Percentiles rank a stretch among this genome's conserved stretches.
Conservation (phyloP, 495 filamentous ascomycete genomes). For the Letharia columbiana region DNA sequence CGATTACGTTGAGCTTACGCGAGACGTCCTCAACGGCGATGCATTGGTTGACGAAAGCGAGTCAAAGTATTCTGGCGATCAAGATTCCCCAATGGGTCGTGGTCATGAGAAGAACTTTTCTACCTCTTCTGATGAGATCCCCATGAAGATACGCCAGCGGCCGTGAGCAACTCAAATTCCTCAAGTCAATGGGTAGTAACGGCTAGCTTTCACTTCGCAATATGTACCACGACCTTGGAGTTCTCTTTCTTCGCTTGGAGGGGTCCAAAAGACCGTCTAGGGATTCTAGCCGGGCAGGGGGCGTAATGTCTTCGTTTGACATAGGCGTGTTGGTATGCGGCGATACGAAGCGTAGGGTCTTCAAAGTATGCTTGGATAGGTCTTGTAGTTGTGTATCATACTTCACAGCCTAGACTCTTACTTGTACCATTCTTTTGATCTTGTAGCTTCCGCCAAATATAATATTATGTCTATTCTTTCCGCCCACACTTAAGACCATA, state of each 20-base stretch:
- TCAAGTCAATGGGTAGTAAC: not conserved
- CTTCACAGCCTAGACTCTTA: not conserved
- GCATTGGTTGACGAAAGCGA: conserved; percentile 29
- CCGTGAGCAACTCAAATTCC: not conserved
- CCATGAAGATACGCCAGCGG: not conserved
- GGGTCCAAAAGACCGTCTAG: too few species aligned
- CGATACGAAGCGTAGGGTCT: not conserved
- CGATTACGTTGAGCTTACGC: conserved; percentile 88
- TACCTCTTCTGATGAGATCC: conserved; percentile 18
- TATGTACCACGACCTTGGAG: not conserved
- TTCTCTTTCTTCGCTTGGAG: not conserved
- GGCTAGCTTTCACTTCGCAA: not conserved
- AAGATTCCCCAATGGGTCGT: conserved; percentile 19
- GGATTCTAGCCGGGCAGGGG: not conserved
- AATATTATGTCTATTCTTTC: not conserved
- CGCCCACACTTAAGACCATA: not conserved
- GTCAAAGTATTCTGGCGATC: conserved; percentile 25
- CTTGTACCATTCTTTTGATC: not conserved
- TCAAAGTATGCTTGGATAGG: not conserved
- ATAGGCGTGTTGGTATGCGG: not conserved
- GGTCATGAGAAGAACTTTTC: conserved; percentile 24
- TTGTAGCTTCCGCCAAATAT: not conserved
- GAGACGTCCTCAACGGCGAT: conserved; percentile 66
- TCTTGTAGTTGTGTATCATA: not conserved
- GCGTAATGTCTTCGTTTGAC: not conserved